Base-by-base conservation (phyloP, 495 filamentous ascomycete species). In the Podospora tetraspora region DNA sequence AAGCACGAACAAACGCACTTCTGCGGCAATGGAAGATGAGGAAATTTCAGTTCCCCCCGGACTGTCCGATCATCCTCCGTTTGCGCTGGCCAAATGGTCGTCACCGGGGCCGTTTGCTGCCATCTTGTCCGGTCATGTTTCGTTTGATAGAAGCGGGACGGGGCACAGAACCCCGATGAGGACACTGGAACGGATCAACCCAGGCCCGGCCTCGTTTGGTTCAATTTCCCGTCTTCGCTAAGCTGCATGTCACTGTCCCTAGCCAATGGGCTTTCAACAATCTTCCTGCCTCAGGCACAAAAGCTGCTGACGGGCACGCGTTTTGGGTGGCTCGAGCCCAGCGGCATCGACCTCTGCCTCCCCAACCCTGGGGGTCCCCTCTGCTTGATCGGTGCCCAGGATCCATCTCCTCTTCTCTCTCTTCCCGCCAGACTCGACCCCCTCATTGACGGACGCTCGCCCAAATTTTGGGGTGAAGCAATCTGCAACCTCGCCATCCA, bases 331-430 rank as follows among this genome's bases (percentile, higher is more conserved):
- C 43, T 52, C 43, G 43, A 52, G 43, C 43, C 43, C 43, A 52
- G 43, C 2, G 43, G 29, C 25, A 6, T 19, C 23, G 6, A 11
- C 30, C 23, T 62, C 19, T 56, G 37, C 22, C 21, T n/a, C 37
- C 29, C 24, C 24, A 57, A 34, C 37, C 62, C 62, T 11, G 43
- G 62, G 43, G 19, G 16, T n/a, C 43, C 34, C 62, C 43, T 56
- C 57, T 67, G 71, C 69, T 70, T 69, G 71, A 73, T 73, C 71
- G 68, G 63, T 66, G 70, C 70, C 68, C 68, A 70, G 68, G 70
- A 72, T 72, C 59, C 57, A 56, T 61, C 70, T 70, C 70, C 70
- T 57, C 25, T 21, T 67, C 70, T 72, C 68, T 19, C 62, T 59
- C 59, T 25, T 22, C 65, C 32, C 65, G 57, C 60, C 68, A 64